A percentile compares a stretch with the other conserved stretches of the same genome.
phyloP scores from a whole-genome alignment of 805 yeast genomes.

The Lipomyces mesembrius region DNA sequence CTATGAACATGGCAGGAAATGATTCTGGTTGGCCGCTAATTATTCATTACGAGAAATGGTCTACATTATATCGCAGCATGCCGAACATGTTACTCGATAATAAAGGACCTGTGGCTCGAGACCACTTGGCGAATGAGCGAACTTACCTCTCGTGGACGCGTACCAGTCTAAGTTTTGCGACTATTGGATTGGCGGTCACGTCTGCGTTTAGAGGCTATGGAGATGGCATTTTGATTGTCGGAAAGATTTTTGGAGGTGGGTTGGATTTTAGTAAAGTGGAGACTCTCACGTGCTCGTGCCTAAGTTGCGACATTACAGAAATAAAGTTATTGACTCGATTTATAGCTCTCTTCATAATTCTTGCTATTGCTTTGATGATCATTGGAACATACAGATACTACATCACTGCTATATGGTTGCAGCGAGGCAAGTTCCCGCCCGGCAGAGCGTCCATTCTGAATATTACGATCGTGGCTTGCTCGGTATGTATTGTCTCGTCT shows the following conservation, averaged over 20 bases:
- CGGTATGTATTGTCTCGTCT: conserved; percentile 15
- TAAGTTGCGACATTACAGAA: not conserved
- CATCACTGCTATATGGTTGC: conserved; percentile 33
- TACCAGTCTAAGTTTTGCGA: conserved; percentile 59
- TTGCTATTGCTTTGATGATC: conserved; percentile 27
- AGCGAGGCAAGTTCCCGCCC: conserved; percentile 34
- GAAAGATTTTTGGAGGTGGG: conserved; percentile 31
- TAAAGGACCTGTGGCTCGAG: conserved; percentile 39
- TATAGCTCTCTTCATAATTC: conserved; percentile 23
- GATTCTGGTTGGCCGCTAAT: conserved; percentile 34
- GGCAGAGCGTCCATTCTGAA: conserved; percentile 30
- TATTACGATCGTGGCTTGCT: conserved; percentile 19
- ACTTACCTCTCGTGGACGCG: conserved; percentile 67
- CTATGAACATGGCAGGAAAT: conserved; percentile 23
- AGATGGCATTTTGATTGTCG: conserved; percentile 28
- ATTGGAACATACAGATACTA: conserved; percentile 31
- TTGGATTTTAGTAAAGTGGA: not conserved
- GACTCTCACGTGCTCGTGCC: not conserved
- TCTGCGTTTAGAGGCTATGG: conserved; percentile 54
- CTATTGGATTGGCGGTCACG: conserved; percentile 61
- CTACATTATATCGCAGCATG: conserved; percentile 25
- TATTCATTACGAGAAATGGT: conserved; percentile 25
- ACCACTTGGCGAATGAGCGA: conserved; percentile 61
- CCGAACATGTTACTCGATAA: conserved; percentile 36
- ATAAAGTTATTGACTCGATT: not conserved